These are phyloP conservation scores for Capsicum rhomboideum DNA, from an alignment of 257 asterid species.

Conservation along the genomic window DNA sequence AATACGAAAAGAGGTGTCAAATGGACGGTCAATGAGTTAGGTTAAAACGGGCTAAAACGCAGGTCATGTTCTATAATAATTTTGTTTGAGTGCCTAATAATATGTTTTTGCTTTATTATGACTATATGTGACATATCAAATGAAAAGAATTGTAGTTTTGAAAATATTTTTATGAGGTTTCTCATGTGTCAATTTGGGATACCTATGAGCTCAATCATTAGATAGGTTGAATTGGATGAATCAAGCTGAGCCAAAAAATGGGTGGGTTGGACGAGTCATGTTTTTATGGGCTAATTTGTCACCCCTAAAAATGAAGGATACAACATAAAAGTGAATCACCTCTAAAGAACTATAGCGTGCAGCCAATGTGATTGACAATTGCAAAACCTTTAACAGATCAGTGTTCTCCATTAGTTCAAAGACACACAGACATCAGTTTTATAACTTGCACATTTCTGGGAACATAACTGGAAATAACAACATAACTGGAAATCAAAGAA, in stretches of 20 bases:
- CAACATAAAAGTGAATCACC: background rate
- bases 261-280: background rate
- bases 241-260: background rate
- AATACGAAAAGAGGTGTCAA: background rate
- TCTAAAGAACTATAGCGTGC: background rate
- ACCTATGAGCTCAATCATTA: too few species aligned
- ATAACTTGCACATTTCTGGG: background rate
- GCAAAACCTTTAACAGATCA: background rate
- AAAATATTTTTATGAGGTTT: too few species aligned
- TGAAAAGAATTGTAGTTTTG: too few species aligned
- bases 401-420: background rate
- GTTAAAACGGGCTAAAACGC: background rate
- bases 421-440: background rate
- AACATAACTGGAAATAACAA: background rate
- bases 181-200: too few species aligned
- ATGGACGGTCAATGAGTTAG: too few species aligned
- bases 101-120: too few species aligned
- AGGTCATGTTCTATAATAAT: too few species aligned
- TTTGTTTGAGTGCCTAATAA: too few species aligned
- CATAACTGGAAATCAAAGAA: background rate
- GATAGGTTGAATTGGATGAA: too few species aligned
- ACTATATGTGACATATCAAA: too few species aligned
- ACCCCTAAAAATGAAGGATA: too few species aligned
- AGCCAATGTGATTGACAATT: background rate
- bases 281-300: too few species aligned